These are phyloP conservation scores for Kwoniella mangroviensis DNA, from an alignment of 768 basidiomycete genomes.

Conservation along the genomic window DNA sequence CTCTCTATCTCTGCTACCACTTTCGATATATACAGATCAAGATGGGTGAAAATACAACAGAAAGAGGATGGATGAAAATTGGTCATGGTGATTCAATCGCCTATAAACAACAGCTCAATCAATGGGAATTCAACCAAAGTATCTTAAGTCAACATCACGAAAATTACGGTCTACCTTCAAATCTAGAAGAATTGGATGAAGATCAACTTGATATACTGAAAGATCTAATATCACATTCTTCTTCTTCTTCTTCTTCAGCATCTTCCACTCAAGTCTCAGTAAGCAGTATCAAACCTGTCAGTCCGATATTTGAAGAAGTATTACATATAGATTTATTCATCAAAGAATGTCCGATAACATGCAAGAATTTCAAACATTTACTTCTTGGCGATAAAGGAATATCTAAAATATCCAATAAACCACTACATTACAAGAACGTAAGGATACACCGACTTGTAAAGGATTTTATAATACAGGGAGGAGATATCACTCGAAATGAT, in stretches of 20 bases:
- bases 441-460: slow-evolving; percentile 4
- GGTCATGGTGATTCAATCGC: background rate
- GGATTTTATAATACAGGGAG: slow-evolving; percentile 10
- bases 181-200: background rate
- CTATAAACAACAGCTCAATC: background rate
- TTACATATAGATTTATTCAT: background rate
- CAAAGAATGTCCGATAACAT: slow-evolving; percentile 7
- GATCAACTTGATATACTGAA: slow-evolving; percentile 2
- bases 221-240: background rate
- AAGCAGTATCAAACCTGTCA: background rate
- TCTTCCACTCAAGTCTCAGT: background rate
- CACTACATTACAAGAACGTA: background rate
- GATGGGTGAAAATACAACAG: background rate
- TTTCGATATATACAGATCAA: background rate
- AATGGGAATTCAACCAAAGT: slow-evolving; percentile 1
- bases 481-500: slow-evolving; percentile 5
- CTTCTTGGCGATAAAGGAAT: background rate
- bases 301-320: background rate
- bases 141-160: background rate
- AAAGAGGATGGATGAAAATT: slow-evolving; percentile 11
- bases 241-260: background rate
- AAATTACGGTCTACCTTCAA: slow-evolving; percentile 3
- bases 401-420: background rate
- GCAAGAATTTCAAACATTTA: background rate
- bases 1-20: too few relatives aligned